These are phyloP conservation scores for Proliferodiscus dingleyae DNA, from an alignment of 2,329 filamentous ascomycete species.

Conservation along the genomic window DNA sequence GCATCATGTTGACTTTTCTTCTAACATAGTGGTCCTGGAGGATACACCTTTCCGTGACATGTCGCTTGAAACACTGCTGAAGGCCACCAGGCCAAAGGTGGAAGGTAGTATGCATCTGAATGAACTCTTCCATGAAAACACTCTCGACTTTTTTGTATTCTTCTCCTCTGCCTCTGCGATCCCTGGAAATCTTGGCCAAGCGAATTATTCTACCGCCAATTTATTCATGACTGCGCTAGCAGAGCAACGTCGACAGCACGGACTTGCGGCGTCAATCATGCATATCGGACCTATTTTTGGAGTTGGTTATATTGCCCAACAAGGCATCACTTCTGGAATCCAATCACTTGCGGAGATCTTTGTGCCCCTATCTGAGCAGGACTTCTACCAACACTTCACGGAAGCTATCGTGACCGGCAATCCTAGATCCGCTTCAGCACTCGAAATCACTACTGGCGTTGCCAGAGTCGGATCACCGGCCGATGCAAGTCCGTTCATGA, in stretches of 20 bases:
- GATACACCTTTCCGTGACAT: slow-evolving; percentile 33
- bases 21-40: slow-evolving; percentile 41
- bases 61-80: slow-evolving; percentile 22
- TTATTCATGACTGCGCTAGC: slow-evolving; percentile 41
- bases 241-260: slow-evolving; percentile 35
- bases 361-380: no score
- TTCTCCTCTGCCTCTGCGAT: slow-evolving; percentile 34
- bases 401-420: no score
- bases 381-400: no score
- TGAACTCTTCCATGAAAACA: slow-evolving; percentile 25
- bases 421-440: no score
- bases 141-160: slow-evolving; percentile 40
- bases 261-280: slow-evolving; percentile 43
- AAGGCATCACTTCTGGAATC: no score
- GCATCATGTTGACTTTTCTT: slow-evolving; percentile 22
- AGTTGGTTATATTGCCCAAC: slow-evolving; percentile 33
- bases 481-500: no score
- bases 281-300: slow-evolving; percentile 47
- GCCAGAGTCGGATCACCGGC: no score
- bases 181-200: slow-evolving; percentile 32
- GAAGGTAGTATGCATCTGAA: slow-evolving; percentile 32
- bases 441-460: no score
- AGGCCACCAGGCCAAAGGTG: slow-evolving; percentile 33
- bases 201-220: slow-evolving; percentile 38
- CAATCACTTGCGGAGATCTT: no score